Base-by-base conservation (phyloP, 345 rosid species). In the Durio zibethinus region DNA sequence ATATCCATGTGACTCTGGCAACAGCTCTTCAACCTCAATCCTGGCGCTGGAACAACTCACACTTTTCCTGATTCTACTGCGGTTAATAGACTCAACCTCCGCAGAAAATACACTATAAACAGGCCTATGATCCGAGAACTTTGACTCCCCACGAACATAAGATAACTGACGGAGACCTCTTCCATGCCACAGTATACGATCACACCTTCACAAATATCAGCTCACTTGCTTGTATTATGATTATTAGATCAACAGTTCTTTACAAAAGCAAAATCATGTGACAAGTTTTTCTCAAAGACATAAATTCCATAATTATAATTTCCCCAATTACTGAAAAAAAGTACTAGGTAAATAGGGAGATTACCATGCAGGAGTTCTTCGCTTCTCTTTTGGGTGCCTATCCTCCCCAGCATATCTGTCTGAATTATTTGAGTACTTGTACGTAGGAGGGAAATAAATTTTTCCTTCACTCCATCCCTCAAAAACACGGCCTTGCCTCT, bases 321-420 rank as follows among this genome's bases (percentile, higher is more conserved):
- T 31, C 40, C 5, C 40, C 16, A 40, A 42, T 42, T 40, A 14
- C 25, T 18, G 16, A 42, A 42, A 15, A 18, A 11, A 42, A 25
- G 36, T 60, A 43, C 1, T n/a, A 73, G 27, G 64, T 74, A 50
- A 67, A 59, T 35, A 11, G 16, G 6, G 71, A 64, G 66, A 59
- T 65, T 90, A 93, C 99, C 99, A 96, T 23, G 99, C 97, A 0
- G 99, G 99, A 54, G 99, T 96, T 75, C 98, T 90, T 86, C 99
- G 84, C 79, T 96, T 96, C 86, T 85, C 95, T 88, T 89, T 92
- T 23, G 90, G 92, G 76, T 82, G 91, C 77, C 93, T 87, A 74
- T 89, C 91, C 66, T 93, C 95, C 47, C 97, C 97, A 2, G 97
- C 87, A 68, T 96, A 93, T 84, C 93, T 84, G 79, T 96, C 99